Evolutionary conservation across 2,329 filamentous ascomycete species (phyloP).

Genomic region (Graphilbum sp.): DNA sequence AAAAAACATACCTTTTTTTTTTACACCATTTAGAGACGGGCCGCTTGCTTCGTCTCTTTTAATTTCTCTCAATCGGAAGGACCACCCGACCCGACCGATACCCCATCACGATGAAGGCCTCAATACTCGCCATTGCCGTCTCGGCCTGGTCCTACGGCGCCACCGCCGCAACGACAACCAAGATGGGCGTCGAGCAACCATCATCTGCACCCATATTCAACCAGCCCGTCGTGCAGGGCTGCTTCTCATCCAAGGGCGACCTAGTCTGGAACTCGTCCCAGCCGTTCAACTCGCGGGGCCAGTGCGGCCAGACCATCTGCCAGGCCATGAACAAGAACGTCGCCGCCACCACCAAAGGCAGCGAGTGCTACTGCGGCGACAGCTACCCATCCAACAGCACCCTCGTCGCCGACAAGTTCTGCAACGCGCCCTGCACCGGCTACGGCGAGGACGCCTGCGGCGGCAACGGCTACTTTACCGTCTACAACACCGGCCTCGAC

Average conservation of each 20-base stretch:
- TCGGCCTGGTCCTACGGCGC: conserved; percentile 4
- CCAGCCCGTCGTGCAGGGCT: conserved; percentile 31
- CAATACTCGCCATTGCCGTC: conserved; percentile 5
- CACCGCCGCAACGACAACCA: conserved; percentile 5
- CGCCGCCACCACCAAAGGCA: conserved; percentile 43
- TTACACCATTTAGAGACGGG: too few species aligned
- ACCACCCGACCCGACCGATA: too few species aligned
- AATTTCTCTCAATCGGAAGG: too few species aligned
- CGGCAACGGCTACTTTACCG: conserved; percentile 29
- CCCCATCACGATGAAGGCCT: conserved; percentile 7
- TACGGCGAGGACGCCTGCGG: conserved; percentile 48
- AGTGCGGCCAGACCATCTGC: conserved; percentile 24
- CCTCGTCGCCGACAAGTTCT: conserved; percentile 40
- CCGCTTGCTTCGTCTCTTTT: background rate
- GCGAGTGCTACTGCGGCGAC: conserved; percentile 59
- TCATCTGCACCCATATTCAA: conserved; percentile 19
- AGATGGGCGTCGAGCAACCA: conserved; percentile 19
- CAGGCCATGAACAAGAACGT: conserved; percentile 32
- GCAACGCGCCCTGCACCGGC: conserved; percentile 49
- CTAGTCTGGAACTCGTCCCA: conserved; percentile 13
- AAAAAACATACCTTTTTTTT: too few species aligned
- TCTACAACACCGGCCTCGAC: conserved; percentile 34
- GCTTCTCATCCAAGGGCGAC: conserved; percentile 28
- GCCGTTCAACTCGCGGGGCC: conserved; percentile 23
- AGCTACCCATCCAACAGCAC: conserved; percentile 42